A percentile compares a stretch with the other conserved stretches of the same genome.
phyloP scores from a whole-genome alignment of 2,329 filamentous ascomycete species.

The Aureobasidium sp. region DNA sequence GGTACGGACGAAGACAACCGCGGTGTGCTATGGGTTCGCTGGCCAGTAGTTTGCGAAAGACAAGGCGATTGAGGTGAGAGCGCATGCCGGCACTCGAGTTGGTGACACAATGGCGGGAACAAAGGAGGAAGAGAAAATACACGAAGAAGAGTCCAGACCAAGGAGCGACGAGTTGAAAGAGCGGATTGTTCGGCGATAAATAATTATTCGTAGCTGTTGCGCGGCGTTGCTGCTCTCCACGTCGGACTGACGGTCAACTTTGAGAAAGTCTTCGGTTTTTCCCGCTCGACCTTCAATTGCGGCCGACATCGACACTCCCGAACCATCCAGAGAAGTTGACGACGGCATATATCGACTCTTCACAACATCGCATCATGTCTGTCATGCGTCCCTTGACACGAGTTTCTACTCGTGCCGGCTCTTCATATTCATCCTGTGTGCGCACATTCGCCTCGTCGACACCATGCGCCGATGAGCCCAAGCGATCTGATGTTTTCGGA shows the following conservation, averaged over 20 bases:
- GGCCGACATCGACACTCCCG: conserved; percentile 3
- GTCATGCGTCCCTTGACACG: not conserved
- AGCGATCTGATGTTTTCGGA: not conserved
- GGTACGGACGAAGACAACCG: conserved; percentile 34
- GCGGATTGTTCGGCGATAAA: not conserved
- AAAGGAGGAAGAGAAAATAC: not conserved
- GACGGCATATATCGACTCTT: not conserved
- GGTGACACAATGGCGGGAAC: not conserved
- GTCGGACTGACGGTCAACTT: not conserved
- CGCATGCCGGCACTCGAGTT: conserved; percentile 39
- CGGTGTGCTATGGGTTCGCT: conserved; percentile 43
- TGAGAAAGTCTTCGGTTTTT: conserved; percentile 10
- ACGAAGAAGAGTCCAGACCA: not conserved
- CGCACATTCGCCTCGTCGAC: conserved; percentile 12
- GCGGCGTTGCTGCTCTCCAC: not conserved
- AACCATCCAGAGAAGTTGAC: not conserved
- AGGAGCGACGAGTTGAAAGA: not conserved
- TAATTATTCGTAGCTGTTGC: not conserved
- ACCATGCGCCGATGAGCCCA: not conserved
- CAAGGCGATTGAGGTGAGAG: conserved; percentile 53
- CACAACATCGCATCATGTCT: conserved; percentile 10
- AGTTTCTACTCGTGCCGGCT: not conserved
- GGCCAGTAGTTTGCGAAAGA: conserved; percentile 52
- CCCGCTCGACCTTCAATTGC: conserved; percentile 1
- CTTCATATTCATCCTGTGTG: not conserved